A percentile compares a stretch with the other conserved stretches of the same genome.
Evolutionary conservation across 345 rosid genomes (phyloP).

Genomic region (Mangifera indica): DNA sequence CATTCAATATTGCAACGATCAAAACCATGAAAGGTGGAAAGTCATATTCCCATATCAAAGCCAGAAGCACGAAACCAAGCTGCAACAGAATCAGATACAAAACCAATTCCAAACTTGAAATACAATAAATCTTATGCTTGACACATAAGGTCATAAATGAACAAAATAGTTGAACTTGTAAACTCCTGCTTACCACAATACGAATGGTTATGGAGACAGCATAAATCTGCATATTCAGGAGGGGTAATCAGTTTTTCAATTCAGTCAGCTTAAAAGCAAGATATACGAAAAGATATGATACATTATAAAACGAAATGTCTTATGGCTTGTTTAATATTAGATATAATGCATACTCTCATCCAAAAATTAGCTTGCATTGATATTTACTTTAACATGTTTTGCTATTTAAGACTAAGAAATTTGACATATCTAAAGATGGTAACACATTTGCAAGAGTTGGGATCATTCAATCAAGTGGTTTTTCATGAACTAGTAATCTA

Average conservation of each 20-base stretch:
- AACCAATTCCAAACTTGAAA: constrained; percentile 10
- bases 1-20: constrained; percentile 88
- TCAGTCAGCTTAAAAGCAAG: not conserved
- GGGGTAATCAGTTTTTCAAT: constrained; percentile 27
- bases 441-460: not conserved
- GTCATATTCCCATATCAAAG: constrained; percentile 95
- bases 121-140: not conserved
- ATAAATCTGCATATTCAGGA: constrained; percentile 68
- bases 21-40: constrained; percentile 99
- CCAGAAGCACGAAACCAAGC: constrained; percentile 94
- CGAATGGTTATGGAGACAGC: constrained; percentile 94
- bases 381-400: not conserved
- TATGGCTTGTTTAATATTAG: not conserved
- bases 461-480: not conserved
- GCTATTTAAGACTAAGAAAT: not conserved
- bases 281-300: not conserved
- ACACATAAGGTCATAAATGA: constrained; percentile 10
- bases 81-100: constrained; percentile 32
- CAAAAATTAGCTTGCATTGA: not conserved
- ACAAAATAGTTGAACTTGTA: not conserved
- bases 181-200: constrained; percentile 68
- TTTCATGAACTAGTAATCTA: not conserved
- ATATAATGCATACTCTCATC: not conserved
- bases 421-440: not conserved
- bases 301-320: not conserved